Conservation (phyloP, 768 basidiomycete genomes). For the Grammothele lineata region DNA sequence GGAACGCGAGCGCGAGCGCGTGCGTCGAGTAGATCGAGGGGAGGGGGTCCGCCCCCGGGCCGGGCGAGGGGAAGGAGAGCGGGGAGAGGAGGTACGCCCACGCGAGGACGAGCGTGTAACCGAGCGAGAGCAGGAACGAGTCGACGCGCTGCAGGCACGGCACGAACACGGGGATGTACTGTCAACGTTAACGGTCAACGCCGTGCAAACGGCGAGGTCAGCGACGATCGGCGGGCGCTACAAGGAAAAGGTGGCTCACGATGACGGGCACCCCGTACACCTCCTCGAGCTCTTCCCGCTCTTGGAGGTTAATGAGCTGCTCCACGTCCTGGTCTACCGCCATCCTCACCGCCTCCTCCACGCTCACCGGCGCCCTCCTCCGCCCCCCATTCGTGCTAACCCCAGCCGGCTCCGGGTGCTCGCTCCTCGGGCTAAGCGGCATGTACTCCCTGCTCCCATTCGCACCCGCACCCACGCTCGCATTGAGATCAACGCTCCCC, state of each 20-base stretch:
- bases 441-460: conserved; percentile 14
- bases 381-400: background rate
- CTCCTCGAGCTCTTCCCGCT: conserved; percentile 72
- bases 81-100: conserved; percentile 58
- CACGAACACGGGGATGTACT: conserved; percentile 79
- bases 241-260: conserved; percentile 40
- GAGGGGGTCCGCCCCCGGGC: conserved; percentile 7
- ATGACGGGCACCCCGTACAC: conserved; percentile 78
- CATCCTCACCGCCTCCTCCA: conserved; percentile 24
- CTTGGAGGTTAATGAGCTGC: conserved; percentile 55
- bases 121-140: conserved; percentile 65
- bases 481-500: conserved; percentile 9
- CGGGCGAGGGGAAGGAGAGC: conserved; percentile 31
- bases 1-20: conserved; percentile 27
- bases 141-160: conserved; percentile 75
- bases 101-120: conserved; percentile 57
- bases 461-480: conserved; percentile 16
- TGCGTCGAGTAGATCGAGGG: conserved; percentile 12
- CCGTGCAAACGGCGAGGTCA: too few species aligned
- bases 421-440: conserved; percentile 15
- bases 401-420: background rate
- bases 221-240: too few species aligned
- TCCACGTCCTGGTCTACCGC: conserved; percentile 67
- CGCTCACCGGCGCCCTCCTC: conserved; percentile 7
- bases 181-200: background rate